These are phyloP conservation scores for Salicornia ramosissima DNA, from an alignment of 148 eudicot genomes.

Conservation along the genomic window DNA sequence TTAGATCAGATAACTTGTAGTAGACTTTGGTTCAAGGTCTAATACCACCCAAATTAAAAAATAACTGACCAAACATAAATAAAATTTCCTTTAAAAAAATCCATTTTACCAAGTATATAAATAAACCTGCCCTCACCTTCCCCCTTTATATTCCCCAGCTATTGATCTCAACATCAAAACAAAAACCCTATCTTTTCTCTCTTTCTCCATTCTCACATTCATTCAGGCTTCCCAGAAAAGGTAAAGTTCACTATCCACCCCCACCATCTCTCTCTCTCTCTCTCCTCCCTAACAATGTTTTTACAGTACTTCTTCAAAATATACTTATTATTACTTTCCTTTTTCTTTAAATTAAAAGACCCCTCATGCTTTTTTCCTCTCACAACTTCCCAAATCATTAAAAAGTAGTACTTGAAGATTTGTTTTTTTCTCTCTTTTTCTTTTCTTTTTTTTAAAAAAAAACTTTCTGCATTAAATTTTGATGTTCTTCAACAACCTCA, in stretches of 20 bases:
- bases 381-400: slow-evolving; percentile 2
- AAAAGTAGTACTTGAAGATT: not conserved
- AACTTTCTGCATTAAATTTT: not conserved
- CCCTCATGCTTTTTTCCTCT: not conserved
- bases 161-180: slow-evolving; percentile 23
- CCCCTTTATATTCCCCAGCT: slow-evolving; percentile 19
- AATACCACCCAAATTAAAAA: too few species aligned
- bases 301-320: not conserved
- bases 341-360: not conserved
- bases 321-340: not conserved
- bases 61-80: slow-evolving; percentile 15
- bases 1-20: too few species aligned
- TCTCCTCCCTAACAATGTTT: not conserved
- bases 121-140: not conserved
- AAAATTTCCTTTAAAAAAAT: not conserved
- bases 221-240: not conserved
- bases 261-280: not conserved
- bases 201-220: not conserved
- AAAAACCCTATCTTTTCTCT: slow-evolving; percentile 19
- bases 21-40: too few species aligned
- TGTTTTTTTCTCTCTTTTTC: not conserved
- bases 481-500: not conserved
- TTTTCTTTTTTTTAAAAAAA: too few species aligned
- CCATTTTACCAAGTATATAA: slow-evolving; percentile 9
- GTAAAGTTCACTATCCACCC: not conserved